Base-by-base conservation (phyloP, 2,329 filamentous ascomycete genomes). In the Cucurbitaria berberidis region DNA sequence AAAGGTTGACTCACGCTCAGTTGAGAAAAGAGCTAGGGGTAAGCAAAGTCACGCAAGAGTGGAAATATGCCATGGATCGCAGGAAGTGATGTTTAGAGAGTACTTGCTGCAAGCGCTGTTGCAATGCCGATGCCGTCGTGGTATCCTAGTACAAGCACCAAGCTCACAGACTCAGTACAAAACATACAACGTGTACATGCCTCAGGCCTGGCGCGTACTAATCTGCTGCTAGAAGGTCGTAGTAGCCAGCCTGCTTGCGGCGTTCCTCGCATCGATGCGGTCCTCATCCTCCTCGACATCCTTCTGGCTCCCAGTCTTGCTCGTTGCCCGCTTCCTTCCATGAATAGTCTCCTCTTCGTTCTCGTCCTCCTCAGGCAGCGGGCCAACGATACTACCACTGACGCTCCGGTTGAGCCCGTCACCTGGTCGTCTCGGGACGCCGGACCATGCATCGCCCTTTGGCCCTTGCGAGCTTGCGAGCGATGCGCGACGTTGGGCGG, bases 361-460 rank as follows among this genome's bases (percentile, higher is more conserved):
- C 55, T 85, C 86, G 24, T 81, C 80, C 13, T 87, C 88, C 65
- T 90, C 88, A 13, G 82, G 79, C 9, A 87, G 78, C 24, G 70
- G 29, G 64, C 70, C 36, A 59, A 87, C 84, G 59, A 90, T 84
- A 70, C 86, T 89, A 42, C 89, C 87, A 50, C 89, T 91, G 60
- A 93, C 82, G 70, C 88, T 93, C 65, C 92, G 84, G 68, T 84
- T 89, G 50, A 91, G 77, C n/a, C 87, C 88, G 65, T 96, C 74
- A 24, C 69, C 91, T 26, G 88, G 86, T 49, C 90, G 85, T 57
- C 95, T 85, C 30, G 93, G 91, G 24, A 97, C 92, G 52, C 95
- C 95, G 67, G 91, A 96, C 95, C 95, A 99, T 15, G 95, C 89
- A 75, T 99, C 95, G n/a, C 95, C 95, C 78, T 96, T 96, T 44